These are phyloP conservation scores for Candida sakaeoensis DNA, from an alignment of 805 yeast species.

Conservation along the genomic window DNA sequence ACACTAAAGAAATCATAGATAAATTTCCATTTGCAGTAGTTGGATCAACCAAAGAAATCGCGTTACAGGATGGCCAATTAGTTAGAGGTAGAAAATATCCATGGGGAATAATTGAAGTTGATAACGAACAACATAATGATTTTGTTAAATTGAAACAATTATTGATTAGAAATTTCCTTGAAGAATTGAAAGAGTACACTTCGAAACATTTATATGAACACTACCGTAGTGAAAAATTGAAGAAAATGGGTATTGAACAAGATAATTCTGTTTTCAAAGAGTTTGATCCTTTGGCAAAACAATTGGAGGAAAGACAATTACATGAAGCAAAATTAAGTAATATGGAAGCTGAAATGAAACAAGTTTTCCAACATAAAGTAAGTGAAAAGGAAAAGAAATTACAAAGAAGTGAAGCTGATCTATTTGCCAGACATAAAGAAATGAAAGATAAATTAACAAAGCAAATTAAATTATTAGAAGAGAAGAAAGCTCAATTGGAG, in stretches of 20 bases:
- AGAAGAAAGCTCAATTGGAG: slow-evolving; percentile 80
- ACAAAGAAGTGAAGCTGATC: slow-evolving; percentile 94
- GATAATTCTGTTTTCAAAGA: slow-evolving; percentile 91
- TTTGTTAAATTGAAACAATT: slow-evolving; percentile 85
- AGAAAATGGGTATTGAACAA: slow-evolving; percentile 82
- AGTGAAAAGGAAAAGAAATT: slow-evolving; percentile 94
- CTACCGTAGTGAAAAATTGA: slow-evolving; percentile 82
- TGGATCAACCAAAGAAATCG: slow-evolving; percentile 77
- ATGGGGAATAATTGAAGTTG: slow-evolving; percentile 96
- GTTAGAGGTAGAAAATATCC: slow-evolving; percentile 94
- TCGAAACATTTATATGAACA: slow-evolving; percentile 73
- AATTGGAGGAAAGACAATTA: slow-evolving; percentile 87
- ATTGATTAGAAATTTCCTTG: slow-evolving; percentile 84
- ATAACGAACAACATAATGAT: slow-evolving; percentile 90
- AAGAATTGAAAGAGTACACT: slow-evolving; percentile 89
- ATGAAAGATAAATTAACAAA: slow-evolving; percentile 91
- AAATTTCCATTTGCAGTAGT: slow-evolving; percentile 90
- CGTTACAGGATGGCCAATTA: slow-evolving; percentile 64
- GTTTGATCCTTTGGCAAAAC: slow-evolving; percentile 87
- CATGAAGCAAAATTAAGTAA: slow-evolving; percentile 93
- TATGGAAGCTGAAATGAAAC: slow-evolving; percentile 95
- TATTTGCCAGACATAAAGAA: slow-evolving; percentile 92
- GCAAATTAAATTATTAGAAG: slow-evolving; percentile 87
- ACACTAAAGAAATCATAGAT: slow-evolving; percentile 62
- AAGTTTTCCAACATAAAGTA: slow-evolving; percentile 94